phyloP scores from a whole-genome alignment of 306 rosid species.

The Alnus rubra region DNA sequence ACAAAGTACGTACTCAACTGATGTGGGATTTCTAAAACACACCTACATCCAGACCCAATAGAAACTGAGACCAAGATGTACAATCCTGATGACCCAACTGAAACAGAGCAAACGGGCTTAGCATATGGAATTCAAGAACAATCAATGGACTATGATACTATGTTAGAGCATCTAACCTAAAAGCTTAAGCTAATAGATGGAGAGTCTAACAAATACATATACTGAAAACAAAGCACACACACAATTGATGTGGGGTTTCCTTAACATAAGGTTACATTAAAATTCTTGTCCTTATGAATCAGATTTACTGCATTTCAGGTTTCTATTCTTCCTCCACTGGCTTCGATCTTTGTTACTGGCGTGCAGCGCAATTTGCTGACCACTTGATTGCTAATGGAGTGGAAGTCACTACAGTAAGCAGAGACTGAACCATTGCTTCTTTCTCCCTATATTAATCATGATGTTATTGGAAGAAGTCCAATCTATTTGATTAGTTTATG shows the following conservation, averaged over 20 bases:
- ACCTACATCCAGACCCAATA: too few relatives aligned
- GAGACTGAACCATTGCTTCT: constrained; percentile 19
- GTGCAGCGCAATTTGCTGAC: constrained; percentile 85
- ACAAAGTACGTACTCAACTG: background rate
- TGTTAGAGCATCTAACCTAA: background rate
- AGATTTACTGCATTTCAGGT: constrained; percentile 56
- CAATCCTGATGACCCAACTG: background rate
- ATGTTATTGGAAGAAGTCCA: background rate
- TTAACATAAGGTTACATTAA: background rate
- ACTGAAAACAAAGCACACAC: background rate
- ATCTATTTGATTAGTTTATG: background rate
- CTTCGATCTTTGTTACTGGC: constrained; percentile 70
- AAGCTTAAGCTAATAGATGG: background rate
- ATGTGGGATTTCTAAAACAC: background rate
- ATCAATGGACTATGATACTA: background rate
- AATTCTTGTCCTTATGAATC: background rate
- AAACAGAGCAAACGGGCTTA: too few relatives aligned
- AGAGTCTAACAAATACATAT: background rate
- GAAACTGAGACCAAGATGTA: too few relatives aligned
- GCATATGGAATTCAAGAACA: too few relatives aligned
- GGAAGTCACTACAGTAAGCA: constrained; percentile 74
- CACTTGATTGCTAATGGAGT: constrained; percentile 84
- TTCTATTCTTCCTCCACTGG: constrained; percentile 91
- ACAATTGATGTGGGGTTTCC: background rate
- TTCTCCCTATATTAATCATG: background rate